Base-by-base conservation (phyloP, 176 grass and related monocot genomes). In the Aegilops sharonensis region DNA sequence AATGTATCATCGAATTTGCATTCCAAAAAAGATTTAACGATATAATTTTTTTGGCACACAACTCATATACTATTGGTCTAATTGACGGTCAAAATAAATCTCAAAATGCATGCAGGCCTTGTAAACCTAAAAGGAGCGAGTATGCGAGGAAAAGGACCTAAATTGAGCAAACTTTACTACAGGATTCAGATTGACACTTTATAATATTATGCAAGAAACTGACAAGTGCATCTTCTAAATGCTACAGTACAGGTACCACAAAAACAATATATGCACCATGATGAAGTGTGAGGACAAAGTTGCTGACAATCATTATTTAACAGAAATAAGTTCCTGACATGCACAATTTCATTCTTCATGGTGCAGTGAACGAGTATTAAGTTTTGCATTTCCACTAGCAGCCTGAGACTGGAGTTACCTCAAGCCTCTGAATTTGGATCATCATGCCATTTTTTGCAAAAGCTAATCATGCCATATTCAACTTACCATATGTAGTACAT, bases 401-500 rank as follows among this genome's bases (percentile, higher is more conserved):
- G 39, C 13, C 1, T 40, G 14, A 70, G 47, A 36, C 14, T 48
- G 20, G 35, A 35, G 18, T 9, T 29, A 56, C 23, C 42, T 78
- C 17, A 54, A 90, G 9, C 54, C 34, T 78, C 72, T 43, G 47
- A 89, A 34, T 81, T 83, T 72, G 79, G 37, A 86, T 85, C 47
- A 54, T 11, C 61, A 56, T 71, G 30, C 29, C 39, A 75, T 61
- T 29, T 59, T 52, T 37, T 9, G 5, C 59, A 66, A 67, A 66
- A 77, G 12, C 11, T 48, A 73, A 15, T 8, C 43, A 75, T 75
- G 27, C 21, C 4, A 59, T 21, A 35, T 34, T 29, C 24, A 50
- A 91, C 88, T 94, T 79, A 97, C 92, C 95, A 94, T 75, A 97
- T 94, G 87, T 97, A 97, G 72, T 94, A 97, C 29, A 20, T 77